Evolutionary conservation across 2,329 filamentous ascomycete species (phyloP).

Genomic region (Fusarium sambucinum): DNA sequence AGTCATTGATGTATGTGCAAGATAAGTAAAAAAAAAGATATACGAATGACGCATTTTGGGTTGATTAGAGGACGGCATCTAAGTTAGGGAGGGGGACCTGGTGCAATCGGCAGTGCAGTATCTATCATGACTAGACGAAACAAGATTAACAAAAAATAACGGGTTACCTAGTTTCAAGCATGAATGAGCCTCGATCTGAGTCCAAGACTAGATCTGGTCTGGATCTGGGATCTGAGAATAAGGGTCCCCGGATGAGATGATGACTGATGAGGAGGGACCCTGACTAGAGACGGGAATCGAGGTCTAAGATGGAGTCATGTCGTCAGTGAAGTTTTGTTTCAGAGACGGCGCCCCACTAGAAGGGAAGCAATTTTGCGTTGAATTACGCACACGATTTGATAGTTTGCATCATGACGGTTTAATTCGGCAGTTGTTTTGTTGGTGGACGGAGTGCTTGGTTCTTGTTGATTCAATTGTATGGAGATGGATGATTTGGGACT

Average conservation of each 20-base stretch:
- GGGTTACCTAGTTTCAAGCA: constrained; percentile 23
- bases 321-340: constrained; percentile 32
- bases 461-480: constrained; percentile 14
- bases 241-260: constrained; percentile 6
- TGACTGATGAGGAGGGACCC: constrained; percentile 34
- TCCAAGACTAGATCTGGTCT: neutral
- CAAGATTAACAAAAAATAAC: constrained; percentile 19
- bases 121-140: constrained; percentile 43
- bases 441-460: neutral
- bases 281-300: constrained; percentile 41
- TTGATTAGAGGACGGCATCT: constrained; percentile 23
- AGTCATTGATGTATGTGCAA: constrained; percentile 2
- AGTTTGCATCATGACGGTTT: constrained; percentile 12
- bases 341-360: constrained; percentile 28
- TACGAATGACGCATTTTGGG: constrained; percentile 14
- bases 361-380: constrained; percentile 24
- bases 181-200: constrained; percentile 2
- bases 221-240: constrained; percentile 16
- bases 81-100: constrained; percentile 20
- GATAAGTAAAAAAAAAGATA: constrained; percentile 15
- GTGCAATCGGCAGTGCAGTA: constrained; percentile 21
- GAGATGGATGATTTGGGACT: neutral
- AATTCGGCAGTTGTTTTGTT: constrained; percentile 21
- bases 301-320: constrained; percentile 33
- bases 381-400: constrained; percentile 31